Conservation (phyloP, 306 rosid genomes). For the Senna tora region DNA sequence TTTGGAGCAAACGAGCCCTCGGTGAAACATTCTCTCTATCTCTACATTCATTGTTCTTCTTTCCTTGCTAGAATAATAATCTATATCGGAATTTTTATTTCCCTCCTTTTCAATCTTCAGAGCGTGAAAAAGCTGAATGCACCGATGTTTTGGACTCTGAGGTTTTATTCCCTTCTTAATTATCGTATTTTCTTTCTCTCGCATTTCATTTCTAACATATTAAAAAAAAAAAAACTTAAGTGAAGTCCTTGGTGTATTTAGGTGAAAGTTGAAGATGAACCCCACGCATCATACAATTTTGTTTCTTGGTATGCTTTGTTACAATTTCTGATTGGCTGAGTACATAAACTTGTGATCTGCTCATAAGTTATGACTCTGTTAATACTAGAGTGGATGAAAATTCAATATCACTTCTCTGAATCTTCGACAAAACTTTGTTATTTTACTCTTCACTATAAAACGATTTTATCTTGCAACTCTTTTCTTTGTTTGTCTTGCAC, state of each 20-base stretch:
- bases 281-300: too few species aligned
- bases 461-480: neutral
- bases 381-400: neutral
- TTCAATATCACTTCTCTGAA: neutral
- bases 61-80: too few species aligned
- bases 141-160: slow-evolving; percentile 46
- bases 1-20: slow-evolving; percentile 67
- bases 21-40: slow-evolving; percentile 45
- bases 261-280: neutral
- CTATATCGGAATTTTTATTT: neutral
- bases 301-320: too few species aligned
- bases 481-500: neutral
- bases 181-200: neutral
- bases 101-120: slow-evolving; percentile 44
- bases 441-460: neutral
- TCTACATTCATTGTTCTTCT: neutral
- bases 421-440: neutral
- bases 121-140: slow-evolving; percentile 58
- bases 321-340: neutral
- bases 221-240: too few species aligned
- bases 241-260: too few species aligned
- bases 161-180: slow-evolving; percentile 28
- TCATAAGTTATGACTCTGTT: neutral
- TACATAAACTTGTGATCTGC: neutral
- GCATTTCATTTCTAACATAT: neutral